A percentile compares a stretch with the other conserved stretches of the same genome.
These are phyloP conservation scores for Aureoboletus auriporus DNA, from an alignment of 768 basidiomycete genomes.

Conservation along the genomic window DNA sequence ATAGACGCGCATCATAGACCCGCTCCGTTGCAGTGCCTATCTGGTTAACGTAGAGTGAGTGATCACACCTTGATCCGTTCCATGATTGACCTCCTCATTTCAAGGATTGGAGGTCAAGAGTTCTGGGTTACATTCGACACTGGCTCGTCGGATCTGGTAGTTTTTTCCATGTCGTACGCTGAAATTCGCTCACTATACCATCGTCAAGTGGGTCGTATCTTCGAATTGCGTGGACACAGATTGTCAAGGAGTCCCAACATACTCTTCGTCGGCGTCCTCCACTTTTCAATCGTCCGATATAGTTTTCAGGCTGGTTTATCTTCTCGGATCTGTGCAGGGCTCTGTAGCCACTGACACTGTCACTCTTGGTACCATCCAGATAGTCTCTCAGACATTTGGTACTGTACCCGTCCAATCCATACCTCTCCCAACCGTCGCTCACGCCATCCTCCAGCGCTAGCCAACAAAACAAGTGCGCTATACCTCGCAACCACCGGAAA, in stretches of 20 bases:
- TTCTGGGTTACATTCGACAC: constrained; percentile 51
- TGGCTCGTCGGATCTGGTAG: constrained; percentile 54
- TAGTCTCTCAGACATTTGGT: constrained; percentile 50
- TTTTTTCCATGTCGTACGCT: constrained; percentile 1
- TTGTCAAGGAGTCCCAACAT: constrained; percentile 43
- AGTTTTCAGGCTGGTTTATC: constrained; percentile 45
- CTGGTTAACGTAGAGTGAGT: constrained; percentile 35
- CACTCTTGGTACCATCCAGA: constrained; percentile 40
- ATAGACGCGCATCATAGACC: neutral
- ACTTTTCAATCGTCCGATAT: constrained; percentile 29
- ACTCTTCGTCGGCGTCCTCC: constrained; percentile 30
- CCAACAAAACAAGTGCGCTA: constrained; percentile 39
- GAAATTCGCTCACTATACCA: constrained; percentile 2
- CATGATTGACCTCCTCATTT: constrained; percentile 1
- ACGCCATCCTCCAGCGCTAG: constrained; percentile 35
- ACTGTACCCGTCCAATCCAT: constrained; percentile 1
- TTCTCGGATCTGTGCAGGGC: constrained; percentile 53
- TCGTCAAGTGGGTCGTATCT: constrained; percentile 49
- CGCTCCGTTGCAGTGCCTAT: constrained; percentile 32
- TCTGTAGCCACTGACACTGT: constrained; percentile 47
- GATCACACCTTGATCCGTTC: neutral
- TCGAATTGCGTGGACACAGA: constrained; percentile 41
- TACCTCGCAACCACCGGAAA: constrained; percentile 43
- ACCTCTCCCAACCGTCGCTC: neutral
- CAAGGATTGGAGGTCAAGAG: constrained; percentile 40